Conservation (phyloP, 768 basidiomycete species). For the Psilocybe cyanescens region DNA sequence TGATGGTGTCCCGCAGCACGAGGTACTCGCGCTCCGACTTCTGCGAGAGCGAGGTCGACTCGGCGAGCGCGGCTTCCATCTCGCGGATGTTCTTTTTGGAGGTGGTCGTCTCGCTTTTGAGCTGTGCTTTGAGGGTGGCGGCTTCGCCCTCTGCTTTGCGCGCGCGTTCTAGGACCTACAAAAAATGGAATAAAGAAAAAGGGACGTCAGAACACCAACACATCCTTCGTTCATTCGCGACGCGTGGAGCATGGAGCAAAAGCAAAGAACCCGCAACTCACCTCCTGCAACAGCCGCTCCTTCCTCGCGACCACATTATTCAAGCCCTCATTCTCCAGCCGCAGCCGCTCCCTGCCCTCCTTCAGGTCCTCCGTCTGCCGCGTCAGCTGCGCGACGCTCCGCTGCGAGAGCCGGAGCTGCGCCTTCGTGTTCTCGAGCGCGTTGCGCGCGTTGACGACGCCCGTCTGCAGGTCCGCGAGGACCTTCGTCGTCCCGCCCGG, state of each 20-base stretch:
- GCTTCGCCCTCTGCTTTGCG: conserved; percentile 86
- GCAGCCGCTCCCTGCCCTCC: conserved; percentile 80
- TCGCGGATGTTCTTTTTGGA: conserved; percentile 80
- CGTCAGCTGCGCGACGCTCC: conserved; percentile 83
- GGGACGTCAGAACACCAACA: conserved; percentile 4
- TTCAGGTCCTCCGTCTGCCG: conserved; percentile 88
- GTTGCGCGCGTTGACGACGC: conserved; percentile 76
- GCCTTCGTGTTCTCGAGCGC: conserved; percentile 87
- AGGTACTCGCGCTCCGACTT: conserved; percentile 86
- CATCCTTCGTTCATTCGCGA: not conserved
- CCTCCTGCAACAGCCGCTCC: conserved; percentile 86
- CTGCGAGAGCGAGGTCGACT: conserved; percentile 77
- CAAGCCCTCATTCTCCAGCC: conserved; percentile 85
- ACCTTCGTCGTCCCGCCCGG: conserved; percentile 88
- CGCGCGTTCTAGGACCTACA: conserved; percentile 78
- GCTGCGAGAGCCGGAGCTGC: conserved; percentile 80
- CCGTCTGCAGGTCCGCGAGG: conserved; percentile 84
- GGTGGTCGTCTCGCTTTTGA: conserved; percentile 72
- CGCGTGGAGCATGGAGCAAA: not conserved
- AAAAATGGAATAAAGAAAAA: not conserved
- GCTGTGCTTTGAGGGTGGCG: conserved; percentile 63
- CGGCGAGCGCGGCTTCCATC: conserved; percentile 75
- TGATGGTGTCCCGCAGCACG: conserved; percentile 76
- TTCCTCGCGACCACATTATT: conserved; percentile 89
- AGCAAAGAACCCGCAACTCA: conserved; percentile 28